A percentile compares a stretch with the other conserved stretches of the same genome.
Conservation (phyloP, 2,329 filamentous ascomycete species). For the Claviceps quebecensis region DNA sequence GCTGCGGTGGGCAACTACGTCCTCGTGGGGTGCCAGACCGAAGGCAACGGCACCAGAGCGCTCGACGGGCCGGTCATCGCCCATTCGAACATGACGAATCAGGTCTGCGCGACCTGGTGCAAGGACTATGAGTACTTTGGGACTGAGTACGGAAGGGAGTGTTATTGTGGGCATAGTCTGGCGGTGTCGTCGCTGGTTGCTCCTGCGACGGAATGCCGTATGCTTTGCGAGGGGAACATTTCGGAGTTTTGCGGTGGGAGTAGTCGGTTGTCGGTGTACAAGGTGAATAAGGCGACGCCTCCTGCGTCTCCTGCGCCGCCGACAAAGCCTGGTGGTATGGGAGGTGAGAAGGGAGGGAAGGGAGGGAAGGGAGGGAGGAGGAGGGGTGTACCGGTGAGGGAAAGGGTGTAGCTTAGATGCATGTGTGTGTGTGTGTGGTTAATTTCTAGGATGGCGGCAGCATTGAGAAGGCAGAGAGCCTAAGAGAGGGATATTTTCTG, state of each 20-base stretch:
- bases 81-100: slow-evolving; percentile 19
- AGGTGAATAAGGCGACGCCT: slow-evolving; percentile 10
- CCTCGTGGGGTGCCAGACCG: slow-evolving; percentile 23
- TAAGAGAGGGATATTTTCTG: too few species aligned
- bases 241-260: slow-evolving; percentile 26
- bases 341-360: background rate
- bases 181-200: slow-evolving; percentile 15
- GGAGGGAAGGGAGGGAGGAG: too few species aligned
- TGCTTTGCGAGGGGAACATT: slow-evolving; percentile 25
- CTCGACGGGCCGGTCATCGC: slow-evolving; percentile 13
- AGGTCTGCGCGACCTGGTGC: slow-evolving; percentile 19
- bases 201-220: slow-evolving; percentile 21
- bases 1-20: slow-evolving; percentile 18
- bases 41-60: slow-evolving; percentile 20
- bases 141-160: slow-evolving; percentile 24
- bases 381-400: too few species aligned
- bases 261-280: slow-evolving; percentile 23
- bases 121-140: slow-evolving; percentile 19
- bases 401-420: too few species aligned
- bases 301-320: background rate
- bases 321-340: background rate
- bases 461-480: too few species aligned
- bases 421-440: too few species aligned
- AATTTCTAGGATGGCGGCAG: too few species aligned
- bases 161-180: slow-evolving; percentile 22